Evolutionary conservation across 345 rosid species (phyloP), one percentile per base, ranked within the genome.

Genomic region (Gossypium herbaceum): DNA sequence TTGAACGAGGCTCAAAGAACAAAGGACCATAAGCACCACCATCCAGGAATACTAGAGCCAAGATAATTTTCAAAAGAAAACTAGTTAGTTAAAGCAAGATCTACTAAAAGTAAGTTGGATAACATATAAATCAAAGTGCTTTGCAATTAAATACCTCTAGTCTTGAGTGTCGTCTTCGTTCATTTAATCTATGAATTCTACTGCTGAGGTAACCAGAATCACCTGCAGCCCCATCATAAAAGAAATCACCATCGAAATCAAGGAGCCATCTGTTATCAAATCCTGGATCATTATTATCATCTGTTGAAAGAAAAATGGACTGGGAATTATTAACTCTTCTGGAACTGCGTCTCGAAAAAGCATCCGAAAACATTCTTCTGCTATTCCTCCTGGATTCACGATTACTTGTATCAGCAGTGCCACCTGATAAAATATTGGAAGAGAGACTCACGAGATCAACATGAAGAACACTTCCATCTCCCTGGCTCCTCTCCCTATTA

Each of bases 361-460:
- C 88, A 82, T 87, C 91, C 85, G 89, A 82, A 74, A 88, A 88
- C 61, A 85, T 73, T 74, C 90, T 81, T 76, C 89, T 81, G 66
- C 82, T 76, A 73, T 80, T 84, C 77, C 91, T 83, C 74, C 91
- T 82, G 48, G 77, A 78, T 43, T 86, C 90, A 69, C 68, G 85
- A 70, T 54, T 71, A 75, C 81, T 67, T 71, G 81, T 60, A 75
- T 83, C 90, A 79, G 75, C 78, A 76, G 60, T 83, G 70, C 75
- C 67, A 55, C 76, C 67, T 51, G 92, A 82, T 60, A 81, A 75
- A 63, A 71, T 76, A 79, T 81, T 74, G 66, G 94, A 86, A 47
- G 92, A 84, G 73, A 87, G 82, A 68, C 88, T 84, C 60, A 90
- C 85, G 39, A 84, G 83, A 72, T 85, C 91, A 76, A 83, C 84